Conservation (phyloP, 495 filamentous ascomycete genomes). For the Podospora anserina region DNA sequence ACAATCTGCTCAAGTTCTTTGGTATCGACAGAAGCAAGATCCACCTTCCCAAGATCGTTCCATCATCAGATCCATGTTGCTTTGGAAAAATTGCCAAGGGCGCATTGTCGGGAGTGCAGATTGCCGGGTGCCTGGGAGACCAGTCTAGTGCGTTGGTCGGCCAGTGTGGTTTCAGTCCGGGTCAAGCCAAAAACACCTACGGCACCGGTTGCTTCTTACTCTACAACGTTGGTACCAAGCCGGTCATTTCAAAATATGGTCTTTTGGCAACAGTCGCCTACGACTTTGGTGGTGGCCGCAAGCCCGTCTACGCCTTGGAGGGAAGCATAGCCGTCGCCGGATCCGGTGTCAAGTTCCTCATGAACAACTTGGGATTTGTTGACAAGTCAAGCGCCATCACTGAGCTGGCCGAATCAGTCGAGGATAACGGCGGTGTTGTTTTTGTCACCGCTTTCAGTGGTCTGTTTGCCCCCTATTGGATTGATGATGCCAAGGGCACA, state of each 20-base stretch:
- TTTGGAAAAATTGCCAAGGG: slow-evolving; percentile 70
- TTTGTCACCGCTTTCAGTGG: slow-evolving; percentile 97
- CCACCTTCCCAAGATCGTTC: slow-evolving; percentile 78
- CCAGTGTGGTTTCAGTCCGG: slow-evolving; percentile 83
- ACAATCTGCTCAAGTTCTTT: slow-evolving; percentile 78
- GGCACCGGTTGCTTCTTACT: slow-evolving; percentile 94
- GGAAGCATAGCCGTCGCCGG: slow-evolving; percentile 91
- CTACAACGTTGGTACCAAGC: slow-evolving; percentile 88
- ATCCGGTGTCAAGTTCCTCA: slow-evolving; percentile 83
- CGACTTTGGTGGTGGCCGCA: slow-evolving; percentile 69
- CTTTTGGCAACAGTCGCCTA: slow-evolving; percentile 85
- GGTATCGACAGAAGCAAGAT: slow-evolving; percentile 72
- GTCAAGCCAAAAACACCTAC: slow-evolving; percentile 92
- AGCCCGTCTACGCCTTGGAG: slow-evolving; percentile 86
- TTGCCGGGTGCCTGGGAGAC: slow-evolving; percentile 86
- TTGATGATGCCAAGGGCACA: slow-evolving; percentile 91
- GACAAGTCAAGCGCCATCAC: slow-evolving; percentile 74
- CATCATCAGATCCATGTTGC: slow-evolving; percentile 71
- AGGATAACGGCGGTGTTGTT: slow-evolving; percentile 87
- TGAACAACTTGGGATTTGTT: slow-evolving; percentile 86
- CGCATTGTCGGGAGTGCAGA: slow-evolving; percentile 68
- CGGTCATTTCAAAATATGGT: slow-evolving; percentile 86
- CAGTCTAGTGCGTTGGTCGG: slow-evolving; percentile 91
- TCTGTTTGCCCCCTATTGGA: slow-evolving; percentile 97
- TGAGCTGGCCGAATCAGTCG: slow-evolving; percentile 73